Conservation (phyloP, 179 eudicot genomes). For the Gypsophila paniculata region DNA sequence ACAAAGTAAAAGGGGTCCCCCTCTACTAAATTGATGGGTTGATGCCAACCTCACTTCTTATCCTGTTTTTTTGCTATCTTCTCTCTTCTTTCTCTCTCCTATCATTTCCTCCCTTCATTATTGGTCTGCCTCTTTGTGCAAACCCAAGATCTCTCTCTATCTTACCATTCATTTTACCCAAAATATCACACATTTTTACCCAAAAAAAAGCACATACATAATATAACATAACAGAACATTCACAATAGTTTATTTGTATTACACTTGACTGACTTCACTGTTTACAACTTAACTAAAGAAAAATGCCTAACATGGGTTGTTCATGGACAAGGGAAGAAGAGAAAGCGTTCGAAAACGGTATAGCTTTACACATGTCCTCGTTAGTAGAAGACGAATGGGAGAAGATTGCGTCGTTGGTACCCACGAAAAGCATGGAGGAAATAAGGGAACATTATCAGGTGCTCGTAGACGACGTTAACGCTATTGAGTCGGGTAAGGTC, state of each 20-base stretch:
- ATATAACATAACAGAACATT: neutral
- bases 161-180: too few relatives aligned
- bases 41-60: constrained; percentile 39
- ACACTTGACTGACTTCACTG: too few relatives aligned
- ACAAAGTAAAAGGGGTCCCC: constrained; percentile 10
- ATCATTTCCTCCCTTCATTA: constrained; percentile 26
- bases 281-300: neutral
- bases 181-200: neutral
- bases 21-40: constrained; percentile 14
- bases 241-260: neutral
- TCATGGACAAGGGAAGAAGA: constrained; percentile 78
- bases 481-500: constrained; percentile 60
- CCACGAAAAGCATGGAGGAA: constrained; percentile 52
- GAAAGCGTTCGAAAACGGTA: constrained; percentile 72
- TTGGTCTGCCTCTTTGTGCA: constrained; percentile 24
- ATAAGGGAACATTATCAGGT: constrained; percentile 55
- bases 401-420: constrained; percentile 52
- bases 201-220: neutral
- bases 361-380: constrained; percentile 44
- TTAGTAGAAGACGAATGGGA: constrained; percentile 44
- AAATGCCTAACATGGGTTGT: constrained; percentile 27
- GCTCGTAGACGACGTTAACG: constrained; percentile 58
- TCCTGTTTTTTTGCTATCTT: constrained; percentile 22
- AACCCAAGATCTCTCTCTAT: constrained; percentile 18
- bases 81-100: constrained; percentile 8